phyloP scores from a whole-genome alignment of 257 asterid genomes.

The Coffea eugenioides region DNA sequence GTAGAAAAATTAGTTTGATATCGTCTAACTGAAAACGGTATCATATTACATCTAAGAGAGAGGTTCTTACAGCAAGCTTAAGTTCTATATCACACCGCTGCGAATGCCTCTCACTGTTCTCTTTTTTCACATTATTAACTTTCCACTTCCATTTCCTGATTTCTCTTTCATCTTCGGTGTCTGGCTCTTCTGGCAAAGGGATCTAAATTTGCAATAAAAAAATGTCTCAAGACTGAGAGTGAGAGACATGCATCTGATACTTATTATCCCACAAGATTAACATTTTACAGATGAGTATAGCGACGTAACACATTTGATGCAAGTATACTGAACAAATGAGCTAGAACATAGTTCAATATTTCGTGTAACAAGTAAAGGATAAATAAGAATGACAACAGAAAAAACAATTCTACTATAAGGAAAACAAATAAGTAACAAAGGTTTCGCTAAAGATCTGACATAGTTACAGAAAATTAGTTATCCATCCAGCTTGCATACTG shows the following conservation, averaged over 20 bases:
- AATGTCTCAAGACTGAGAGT: conserved; percentile 12
- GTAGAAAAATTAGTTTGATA: conserved; percentile 18
- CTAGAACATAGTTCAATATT: not conserved
- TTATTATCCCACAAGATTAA: not conserved
- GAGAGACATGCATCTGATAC: conserved; percentile 5
- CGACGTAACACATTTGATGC: not conserved
- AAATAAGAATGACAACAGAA: not conserved
- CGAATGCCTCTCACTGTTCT: conserved; percentile 83
- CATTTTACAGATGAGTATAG: not conserved
- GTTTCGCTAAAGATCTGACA: not conserved
- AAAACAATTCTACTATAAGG: not conserved
- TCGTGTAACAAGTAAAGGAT: not conserved
- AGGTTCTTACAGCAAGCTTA: conserved; percentile 83
- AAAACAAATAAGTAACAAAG: not conserved
- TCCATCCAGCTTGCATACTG: not conserved
- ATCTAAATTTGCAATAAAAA: conserved; percentile 41
- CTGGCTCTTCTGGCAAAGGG: conserved; percentile 83
- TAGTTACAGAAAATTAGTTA: not conserved
- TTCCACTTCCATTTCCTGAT: conserved; percentile 92
- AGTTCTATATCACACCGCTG: conserved; percentile 96
- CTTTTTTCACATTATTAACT: conserved; percentile 58
- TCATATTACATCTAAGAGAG: conserved; percentile 1
- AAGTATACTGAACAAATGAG: not conserved
- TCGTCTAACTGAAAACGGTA: conserved; percentile 3
- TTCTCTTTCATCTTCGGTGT: conserved; percentile 69